phyloP scores from a whole-genome alignment of 2,329 filamentous ascomycete species.

The Ascochyta viciae-villosae region DNA sequence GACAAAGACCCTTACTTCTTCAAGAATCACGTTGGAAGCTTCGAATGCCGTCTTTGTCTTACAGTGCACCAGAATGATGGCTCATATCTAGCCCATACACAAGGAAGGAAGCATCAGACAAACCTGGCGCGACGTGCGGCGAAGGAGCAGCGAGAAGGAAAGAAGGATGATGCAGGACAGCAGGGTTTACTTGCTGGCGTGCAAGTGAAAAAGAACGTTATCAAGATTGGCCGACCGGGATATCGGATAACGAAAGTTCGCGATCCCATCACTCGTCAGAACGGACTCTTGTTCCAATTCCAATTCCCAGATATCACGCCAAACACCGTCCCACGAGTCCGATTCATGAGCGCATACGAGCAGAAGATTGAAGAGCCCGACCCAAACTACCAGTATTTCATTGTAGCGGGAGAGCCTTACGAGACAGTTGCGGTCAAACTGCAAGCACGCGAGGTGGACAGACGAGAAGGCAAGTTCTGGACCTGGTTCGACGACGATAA shows the following conservation, averaged over 20 bases:
- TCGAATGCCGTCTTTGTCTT: conserved; percentile 95
- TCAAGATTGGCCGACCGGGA: conserved; percentile 95
- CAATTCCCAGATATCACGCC: conserved; percentile 90
- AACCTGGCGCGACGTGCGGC: conserved; percentile 95
- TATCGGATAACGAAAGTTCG: conserved; percentile 98
- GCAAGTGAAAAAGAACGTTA: conserved; percentile 76
- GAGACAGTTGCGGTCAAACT: conserved; percentile 98
- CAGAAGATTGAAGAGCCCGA: conserved; percentile 93
- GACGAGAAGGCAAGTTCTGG: conserved; percentile 86
- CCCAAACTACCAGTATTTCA: conserved; percentile 90
- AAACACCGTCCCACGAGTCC: conserved; percentile 79
- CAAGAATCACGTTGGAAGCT: conserved; percentile 98
- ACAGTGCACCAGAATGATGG: conserved; percentile 99
- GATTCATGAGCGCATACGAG: conserved; percentile 98
- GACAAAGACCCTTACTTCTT: conserved; percentile 99
- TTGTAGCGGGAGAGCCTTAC: conserved; percentile 96
- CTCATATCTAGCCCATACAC: conserved; percentile 97
- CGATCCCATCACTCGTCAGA: conserved; percentile 85
- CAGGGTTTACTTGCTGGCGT: conserved; percentile 75
- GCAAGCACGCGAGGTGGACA: conserved; percentile 90
- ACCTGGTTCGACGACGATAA: conserved; percentile 94
- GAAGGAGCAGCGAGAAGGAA: conserved; percentile 91
- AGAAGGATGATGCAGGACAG: conserved; percentile 71
- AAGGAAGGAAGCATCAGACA: conserved; percentile 98
- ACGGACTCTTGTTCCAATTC: conserved; percentile 92